Evolutionary conservation across 352 stramenopile genomes (phyloP), one percentile per base, ranked within the genome.

Genomic region (Phytophthora litchii): DNA sequence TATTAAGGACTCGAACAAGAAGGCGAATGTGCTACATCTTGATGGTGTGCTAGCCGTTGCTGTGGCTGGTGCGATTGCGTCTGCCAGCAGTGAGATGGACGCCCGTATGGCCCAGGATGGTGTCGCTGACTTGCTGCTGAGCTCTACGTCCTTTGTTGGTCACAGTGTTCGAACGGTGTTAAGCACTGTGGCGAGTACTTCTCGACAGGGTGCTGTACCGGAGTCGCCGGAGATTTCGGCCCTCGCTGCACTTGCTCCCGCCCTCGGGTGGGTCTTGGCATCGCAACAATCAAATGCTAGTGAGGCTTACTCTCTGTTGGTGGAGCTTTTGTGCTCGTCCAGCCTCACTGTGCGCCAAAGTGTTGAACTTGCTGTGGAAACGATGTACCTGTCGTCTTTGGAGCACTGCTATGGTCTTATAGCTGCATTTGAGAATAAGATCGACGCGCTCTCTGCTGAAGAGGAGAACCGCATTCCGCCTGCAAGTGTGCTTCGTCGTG

Each of bases 31-130:
- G 20, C 47, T 72, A 3, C 87, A 92, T 53, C 50, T 92, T n/a
- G 85, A 94, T 35, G 87, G 85, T 12, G 62, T 95, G 27, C 60
- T 95, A 2, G 81, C 87, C 13, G 48, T 94, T 54, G 71, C 72
- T 9, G 53, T 93, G 9, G 82, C 80, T 16, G 84, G 82, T 21
- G 64, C 63, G 19, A 75, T 92, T 31, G 78, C 81, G 17, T 74
- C 84, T 32, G 69, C 70, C 2, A 87, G 60, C 53, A 90, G 75
- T 17, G 75, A 70, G 13, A 74, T 91, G 50, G 82, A 89, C 44
- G 70, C 72, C n/a, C 47, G 55, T 10, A 80, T 93, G 66, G 71
- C 72, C 0, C 68, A 78, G 31, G 78, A 84, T 54, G 72, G 72
- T 25, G 58, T 93, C 21, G 68, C 61, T 1, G 56, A 73, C 3